These are phyloP conservation scores for Lagenaria siceraria DNA, from an alignment of 306 rosid species.

Conservation along the genomic window DNA sequence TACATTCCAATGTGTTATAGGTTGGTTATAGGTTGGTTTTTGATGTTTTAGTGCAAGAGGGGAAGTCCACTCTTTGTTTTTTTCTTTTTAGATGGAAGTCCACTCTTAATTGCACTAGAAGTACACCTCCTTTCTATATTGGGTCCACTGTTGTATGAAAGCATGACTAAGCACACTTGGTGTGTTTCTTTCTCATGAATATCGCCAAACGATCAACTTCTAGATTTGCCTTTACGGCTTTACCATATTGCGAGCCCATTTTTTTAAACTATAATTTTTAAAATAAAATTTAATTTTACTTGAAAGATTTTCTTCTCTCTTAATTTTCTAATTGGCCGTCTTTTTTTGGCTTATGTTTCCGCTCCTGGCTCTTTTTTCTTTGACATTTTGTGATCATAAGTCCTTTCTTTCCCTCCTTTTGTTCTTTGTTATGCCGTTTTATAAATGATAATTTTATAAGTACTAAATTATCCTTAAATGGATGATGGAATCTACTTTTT, in stretches of 20 bases:
- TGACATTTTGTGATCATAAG: not conserved
- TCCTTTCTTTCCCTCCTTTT: not conserved
- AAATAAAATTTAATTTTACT: not conserved
- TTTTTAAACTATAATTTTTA: not conserved
- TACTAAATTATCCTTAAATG: not conserved
- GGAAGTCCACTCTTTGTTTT: conserved; percentile 1
- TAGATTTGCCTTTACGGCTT: not conserved
- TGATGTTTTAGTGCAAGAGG: not conserved
- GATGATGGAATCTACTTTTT: not conserved
- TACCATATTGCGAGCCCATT: not conserved
- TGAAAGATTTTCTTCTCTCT: not conserved
- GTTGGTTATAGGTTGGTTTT: no score
- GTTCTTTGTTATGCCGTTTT: not conserved
- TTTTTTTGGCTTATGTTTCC: not conserved
- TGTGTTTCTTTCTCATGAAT: not conserved
- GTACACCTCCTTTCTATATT: not conserved
- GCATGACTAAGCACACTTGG: not conserved
- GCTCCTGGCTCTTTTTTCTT: not conserved
- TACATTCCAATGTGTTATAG: not conserved
- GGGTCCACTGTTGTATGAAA: not conserved
- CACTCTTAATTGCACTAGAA: not conserved
- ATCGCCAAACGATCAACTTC: not conserved
- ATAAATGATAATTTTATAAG: not conserved
- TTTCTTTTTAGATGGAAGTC: no score
- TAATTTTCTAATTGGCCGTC: not conserved